Base-by-base conservation (phyloP, 2,329 filamentous ascomycete genomes). In the Blastomyces silverae region DNA sequence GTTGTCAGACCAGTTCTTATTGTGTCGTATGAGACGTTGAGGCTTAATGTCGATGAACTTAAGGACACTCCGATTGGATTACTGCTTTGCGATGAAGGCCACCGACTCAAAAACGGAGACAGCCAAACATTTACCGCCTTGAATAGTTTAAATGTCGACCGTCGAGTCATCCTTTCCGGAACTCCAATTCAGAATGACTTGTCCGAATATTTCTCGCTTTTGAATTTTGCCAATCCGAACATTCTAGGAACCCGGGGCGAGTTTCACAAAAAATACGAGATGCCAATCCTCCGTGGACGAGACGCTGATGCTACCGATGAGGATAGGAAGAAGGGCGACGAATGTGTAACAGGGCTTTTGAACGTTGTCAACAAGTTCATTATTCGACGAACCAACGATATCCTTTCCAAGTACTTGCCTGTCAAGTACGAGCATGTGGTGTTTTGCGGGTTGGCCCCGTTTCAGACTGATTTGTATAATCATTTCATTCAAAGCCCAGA, bases 381-480 rank as follows among this genome's bases (percentile, higher is more conserved):
- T 75, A 99, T 99, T 71, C 89, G 94, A 66, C 88, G 94, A 65
- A 97, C 93, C 3, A 99, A 99, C 83, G 94, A 99, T 73, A 96
- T 99, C 67, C 79, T 99, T 31, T 97, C 93, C 62, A 99, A 99
- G 76, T 99, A 99, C 74, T 80, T 99, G 66, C 94, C 94, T 0
- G 88, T 97, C 80, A 99, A 99, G 80, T 99, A 99, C 77, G 94
- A 99, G 77, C 94, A 99, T 75, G 94, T 99, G 39, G 94, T 99
- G 0, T 99, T 99, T 79, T 99, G 94, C 82, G 93, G 93, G 71
- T 83, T 96, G 57, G 89, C 94, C 20, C 90, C 90, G 0, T 97
- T 99, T 79, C 94, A 99, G 76, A 84, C 92, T 64, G 90, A 91
- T 69, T 81, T 99, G 1, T 99, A 99, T 81, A 96, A 96, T 73